Conservation (phyloP, 139 green algal species). For the Diplosphaera chodatii region DNA sequence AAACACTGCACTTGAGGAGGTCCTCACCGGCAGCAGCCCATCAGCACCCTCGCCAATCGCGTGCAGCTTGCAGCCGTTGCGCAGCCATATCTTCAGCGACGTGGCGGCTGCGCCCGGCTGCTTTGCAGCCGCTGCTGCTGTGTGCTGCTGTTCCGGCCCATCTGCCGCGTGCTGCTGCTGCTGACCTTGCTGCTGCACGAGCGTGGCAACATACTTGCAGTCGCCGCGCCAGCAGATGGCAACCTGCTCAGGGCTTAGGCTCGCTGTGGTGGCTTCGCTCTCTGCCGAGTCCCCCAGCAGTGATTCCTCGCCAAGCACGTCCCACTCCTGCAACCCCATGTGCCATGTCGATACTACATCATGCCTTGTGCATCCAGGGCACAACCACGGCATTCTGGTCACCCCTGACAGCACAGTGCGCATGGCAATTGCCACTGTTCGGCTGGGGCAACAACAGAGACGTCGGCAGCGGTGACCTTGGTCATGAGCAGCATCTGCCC, state of each 20-base stretch:
- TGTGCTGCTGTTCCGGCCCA: background rate
- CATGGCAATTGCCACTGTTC: background rate
- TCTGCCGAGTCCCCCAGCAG: conserved; percentile 5
- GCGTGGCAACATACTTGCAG: conserved; percentile 67
- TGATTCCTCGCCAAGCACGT: conserved; percentile 33
- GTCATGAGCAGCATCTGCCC: conserved; percentile 77
- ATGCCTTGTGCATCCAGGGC: too few relatives aligned
- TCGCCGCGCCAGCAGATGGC: conserved; percentile 75
- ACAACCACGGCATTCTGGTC: too few relatives aligned
- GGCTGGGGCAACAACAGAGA: background rate
- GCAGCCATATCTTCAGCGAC: conserved; percentile 58
- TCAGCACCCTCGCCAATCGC: conserved; percentile 33
- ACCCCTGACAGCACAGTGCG: too few relatives aligned
- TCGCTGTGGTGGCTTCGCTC: background rate
- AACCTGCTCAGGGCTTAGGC: background rate
- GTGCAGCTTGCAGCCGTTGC: conserved; percentile 53
- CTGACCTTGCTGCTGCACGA: background rate
- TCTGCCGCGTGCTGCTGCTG: background rate
- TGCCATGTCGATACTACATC: conserved; percentile 3
- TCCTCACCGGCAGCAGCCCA: conserved; percentile 36
- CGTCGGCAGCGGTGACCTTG: conserved; percentile 9
- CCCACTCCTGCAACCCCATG: conserved; percentile 33
- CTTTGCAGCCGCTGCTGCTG: background rate
- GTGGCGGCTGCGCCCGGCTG: background rate
- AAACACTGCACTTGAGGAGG: too few relatives aligned